phyloP scores from a whole-genome alignment of 164 flowering plant genomes.

The Berberis thunbergii region DNA sequence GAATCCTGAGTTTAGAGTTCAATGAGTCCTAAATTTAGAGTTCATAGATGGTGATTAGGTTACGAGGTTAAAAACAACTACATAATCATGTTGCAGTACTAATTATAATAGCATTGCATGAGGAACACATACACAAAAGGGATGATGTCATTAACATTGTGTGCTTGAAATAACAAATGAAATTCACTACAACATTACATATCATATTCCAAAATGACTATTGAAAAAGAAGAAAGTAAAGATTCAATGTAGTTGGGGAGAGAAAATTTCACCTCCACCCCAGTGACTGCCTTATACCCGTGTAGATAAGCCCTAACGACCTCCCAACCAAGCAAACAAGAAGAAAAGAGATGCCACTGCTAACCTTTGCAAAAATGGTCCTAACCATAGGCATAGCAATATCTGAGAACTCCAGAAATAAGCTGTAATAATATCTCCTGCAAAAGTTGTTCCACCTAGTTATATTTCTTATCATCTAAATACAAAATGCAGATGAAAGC shows the following conservation, averaged over 20 bases:
- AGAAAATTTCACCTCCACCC: slow-evolving; percentile 46
- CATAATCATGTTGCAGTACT: too few relatives aligned
- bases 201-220: too few relatives aligned
- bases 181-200: too few relatives aligned
- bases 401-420: slow-evolving; percentile 79
- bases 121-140: too few relatives aligned
- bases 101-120: too few relatives aligned
- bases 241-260: background rate
- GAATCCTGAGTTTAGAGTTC: too few relatives aligned
- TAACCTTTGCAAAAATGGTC: slow-evolving; percentile 44
- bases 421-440: slow-evolving; percentile 97
- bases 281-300: slow-evolving; percentile 88
- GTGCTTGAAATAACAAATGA: too few relatives aligned
- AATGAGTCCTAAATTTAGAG: too few relatives aligned
- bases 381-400: slow-evolving; percentile 70
- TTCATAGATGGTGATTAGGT: too few relatives aligned
- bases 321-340: slow-evolving; percentile 85
- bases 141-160: too few relatives aligned
- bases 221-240: background rate
- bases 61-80: too few relatives aligned
- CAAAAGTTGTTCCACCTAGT: slow-evolving; percentile 5
- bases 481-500: background rate
- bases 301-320: slow-evolving; percentile 83
- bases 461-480: too few relatives aligned
- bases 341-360: slow-evolving; percentile 80